Evolutionary conservation across 345 rosid genomes (phyloP).

Genomic region (Cardiospermum halicacabum): DNA sequence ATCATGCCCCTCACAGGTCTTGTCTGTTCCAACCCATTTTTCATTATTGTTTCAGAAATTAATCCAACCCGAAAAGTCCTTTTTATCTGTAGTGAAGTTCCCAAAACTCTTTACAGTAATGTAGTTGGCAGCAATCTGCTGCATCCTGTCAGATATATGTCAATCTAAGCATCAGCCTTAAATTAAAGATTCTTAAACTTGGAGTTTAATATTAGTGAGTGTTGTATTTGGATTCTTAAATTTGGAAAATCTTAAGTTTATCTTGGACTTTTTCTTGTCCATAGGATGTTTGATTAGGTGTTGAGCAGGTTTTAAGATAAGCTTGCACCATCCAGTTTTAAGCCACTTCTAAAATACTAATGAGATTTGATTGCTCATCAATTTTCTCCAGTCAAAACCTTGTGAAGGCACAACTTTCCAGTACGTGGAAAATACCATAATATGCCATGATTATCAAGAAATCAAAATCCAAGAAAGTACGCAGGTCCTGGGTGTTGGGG

Average conservation of each 20-base stretch:
- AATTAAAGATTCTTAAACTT: neutral
- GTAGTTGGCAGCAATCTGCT: neutral
- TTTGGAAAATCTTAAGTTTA: neutral
- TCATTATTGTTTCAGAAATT: no score
- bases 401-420: slow-evolving; percentile 82
- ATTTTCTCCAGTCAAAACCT: slow-evolving; percentile 29
- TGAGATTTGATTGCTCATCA: slow-evolving; percentile 5
- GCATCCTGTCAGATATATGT: neutral
- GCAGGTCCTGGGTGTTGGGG: slow-evolving; percentile 87
- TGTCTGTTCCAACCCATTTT: neutral
- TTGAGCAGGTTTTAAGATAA: neutral
- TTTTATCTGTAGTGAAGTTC: neutral
- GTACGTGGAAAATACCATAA: slow-evolving; percentile 54
- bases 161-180: neutral
- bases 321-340: neutral
- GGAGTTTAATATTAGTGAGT: neutral
- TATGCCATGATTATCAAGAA: slow-evolving; percentile 91
- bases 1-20: slow-evolving; percentile 85
- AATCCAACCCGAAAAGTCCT: no score
- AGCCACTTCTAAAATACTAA: neutral
- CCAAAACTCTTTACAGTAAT: neutral
- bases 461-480: slow-evolving; percentile 94
- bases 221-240: neutral
- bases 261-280: neutral
- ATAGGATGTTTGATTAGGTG: neutral